phyloP scores from a whole-genome alignment of 768 basidiomycete species.

The Boletus reticuloceps region DNA sequence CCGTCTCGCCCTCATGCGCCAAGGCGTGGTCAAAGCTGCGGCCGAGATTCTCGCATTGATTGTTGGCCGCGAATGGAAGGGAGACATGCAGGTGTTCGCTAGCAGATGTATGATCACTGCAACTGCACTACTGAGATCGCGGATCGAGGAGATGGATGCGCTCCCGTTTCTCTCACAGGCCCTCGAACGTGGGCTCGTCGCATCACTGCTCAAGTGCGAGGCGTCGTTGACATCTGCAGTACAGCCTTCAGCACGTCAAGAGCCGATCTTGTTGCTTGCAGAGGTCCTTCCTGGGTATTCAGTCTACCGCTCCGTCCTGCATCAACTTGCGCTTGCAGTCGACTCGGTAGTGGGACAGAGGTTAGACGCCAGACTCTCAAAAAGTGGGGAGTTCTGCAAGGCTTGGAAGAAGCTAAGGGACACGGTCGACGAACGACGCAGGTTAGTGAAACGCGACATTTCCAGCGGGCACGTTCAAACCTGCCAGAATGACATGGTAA shows the following conservation, averaged over 20 bases:
- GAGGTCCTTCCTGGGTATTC: constrained; percentile 24
- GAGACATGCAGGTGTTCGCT: constrained; percentile 10
- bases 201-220: constrained; percentile 25
- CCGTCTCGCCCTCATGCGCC: constrained; percentile 16
- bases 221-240: constrained; percentile 16
- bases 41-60: constrained; percentile 20
- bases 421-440: constrained; percentile 17
- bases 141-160: constrained; percentile 25
- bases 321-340: constrained; percentile 9
- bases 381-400: constrained; percentile 16
- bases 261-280: constrained; percentile 12
- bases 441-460: constrained; percentile 14
- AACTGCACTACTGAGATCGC: constrained; percentile 13
- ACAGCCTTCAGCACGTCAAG: constrained; percentile 1
- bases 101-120: constrained; percentile 22
- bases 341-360: constrained; percentile 1
- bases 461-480: constrained; percentile 21
- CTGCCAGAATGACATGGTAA: constrained; percentile 27
- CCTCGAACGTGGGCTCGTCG: constrained; percentile 16
- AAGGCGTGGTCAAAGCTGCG: constrained; percentile 21
- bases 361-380: constrained; percentile 13
- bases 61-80: constrained; percentile 13
- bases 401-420: constrained; percentile 23
- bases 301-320: constrained; percentile 25
- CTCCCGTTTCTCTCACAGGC: constrained; percentile 27